phyloP scores from a whole-genome alignment of 2,329 filamentous ascomycete species.

The Cryphonectria nitschkei region DNA sequence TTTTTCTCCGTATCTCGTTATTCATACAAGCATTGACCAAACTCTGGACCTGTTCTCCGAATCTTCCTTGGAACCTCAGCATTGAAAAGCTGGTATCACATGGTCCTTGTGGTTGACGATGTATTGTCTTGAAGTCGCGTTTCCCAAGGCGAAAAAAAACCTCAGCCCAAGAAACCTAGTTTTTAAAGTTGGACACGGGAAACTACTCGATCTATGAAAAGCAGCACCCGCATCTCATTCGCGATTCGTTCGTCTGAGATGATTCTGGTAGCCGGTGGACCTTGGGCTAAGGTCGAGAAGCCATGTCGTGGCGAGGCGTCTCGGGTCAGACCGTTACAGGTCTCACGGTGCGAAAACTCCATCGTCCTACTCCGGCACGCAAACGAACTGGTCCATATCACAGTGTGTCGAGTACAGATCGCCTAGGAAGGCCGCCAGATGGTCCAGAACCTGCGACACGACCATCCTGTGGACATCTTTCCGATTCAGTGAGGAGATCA shows the following conservation, averaged over 20 bases:
- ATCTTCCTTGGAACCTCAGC: not conserved
- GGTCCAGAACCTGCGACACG: constrained; percentile 2
- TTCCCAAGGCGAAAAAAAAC: not conserved
- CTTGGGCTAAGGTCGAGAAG: not conserved
- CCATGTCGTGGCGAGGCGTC: not conserved
- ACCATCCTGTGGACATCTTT: constrained; percentile 6
- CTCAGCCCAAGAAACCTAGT: not conserved
- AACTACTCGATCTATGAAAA: not conserved
- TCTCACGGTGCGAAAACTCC: constrained; percentile 16
- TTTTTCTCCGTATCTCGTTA: not conserved
- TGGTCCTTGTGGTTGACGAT: not conserved
- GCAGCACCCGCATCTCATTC: not conserved
- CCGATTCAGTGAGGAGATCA: not conserved
- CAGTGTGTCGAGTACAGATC: constrained; percentile 8
- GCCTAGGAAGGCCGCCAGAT: constrained; percentile 14
- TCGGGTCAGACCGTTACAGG: constrained; percentile 22
- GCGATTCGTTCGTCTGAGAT: not conserved
- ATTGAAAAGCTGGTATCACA: not conserved
- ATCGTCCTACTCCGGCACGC: constrained; percentile 19
- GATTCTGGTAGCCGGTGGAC: not conserved
- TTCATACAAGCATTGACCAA: not conserved
- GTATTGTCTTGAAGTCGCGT: constrained; percentile 14
- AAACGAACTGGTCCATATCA: not conserved
- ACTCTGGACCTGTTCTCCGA: not conserved
- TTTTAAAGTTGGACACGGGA: not conserved